Evolutionary conservation across 2,329 filamentous ascomycete genomes (phyloP).

Genomic region (Pyricularia grisea): DNA sequence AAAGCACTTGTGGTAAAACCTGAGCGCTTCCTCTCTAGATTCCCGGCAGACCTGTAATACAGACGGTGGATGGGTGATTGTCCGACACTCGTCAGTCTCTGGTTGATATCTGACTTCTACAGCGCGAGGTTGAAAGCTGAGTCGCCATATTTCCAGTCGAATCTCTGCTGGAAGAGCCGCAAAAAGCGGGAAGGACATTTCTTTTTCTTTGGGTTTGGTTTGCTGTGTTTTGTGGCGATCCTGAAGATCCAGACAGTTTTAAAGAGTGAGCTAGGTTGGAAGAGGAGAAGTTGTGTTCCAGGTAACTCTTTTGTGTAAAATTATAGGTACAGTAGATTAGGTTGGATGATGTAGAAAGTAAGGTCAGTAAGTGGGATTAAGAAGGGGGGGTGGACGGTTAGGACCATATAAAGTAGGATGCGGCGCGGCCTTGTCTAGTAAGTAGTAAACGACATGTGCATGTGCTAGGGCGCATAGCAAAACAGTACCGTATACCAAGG

Average conservation of each 20-base stretch:
- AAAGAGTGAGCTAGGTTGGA: not conserved
- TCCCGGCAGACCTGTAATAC: conserved; percentile 31
- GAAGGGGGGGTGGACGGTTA: not conserved
- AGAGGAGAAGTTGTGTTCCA: not conserved
- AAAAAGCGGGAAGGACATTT: conserved; percentile 20
- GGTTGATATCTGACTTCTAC: conserved; percentile 29
- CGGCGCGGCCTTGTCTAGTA: not conserved
- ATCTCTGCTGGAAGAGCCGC: conserved; percentile 26
- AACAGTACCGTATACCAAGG: not conserved
- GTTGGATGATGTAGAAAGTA: not conserved
- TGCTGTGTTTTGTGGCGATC: not conserved
- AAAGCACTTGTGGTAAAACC: conserved; percentile 26
- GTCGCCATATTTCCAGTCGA: conserved; percentile 29
- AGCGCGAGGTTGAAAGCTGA: conserved; percentile 25
- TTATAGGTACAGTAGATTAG: not conserved
- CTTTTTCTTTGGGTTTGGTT: not conserved
- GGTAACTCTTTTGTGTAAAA: not conserved
- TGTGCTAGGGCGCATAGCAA: not conserved
- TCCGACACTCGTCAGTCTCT: conserved; percentile 24
- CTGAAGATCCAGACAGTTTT: not conserved
- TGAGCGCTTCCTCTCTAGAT: conserved; percentile 29
- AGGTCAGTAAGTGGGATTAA: too few relatives aligned
- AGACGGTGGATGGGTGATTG: conserved; percentile 26
- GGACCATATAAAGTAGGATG: not conserved
- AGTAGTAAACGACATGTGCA: not conserved